Evolutionary conservation across 352 stramenopile genomes (phyloP).

Genomic region (Globisporangium spinosum): DNA sequence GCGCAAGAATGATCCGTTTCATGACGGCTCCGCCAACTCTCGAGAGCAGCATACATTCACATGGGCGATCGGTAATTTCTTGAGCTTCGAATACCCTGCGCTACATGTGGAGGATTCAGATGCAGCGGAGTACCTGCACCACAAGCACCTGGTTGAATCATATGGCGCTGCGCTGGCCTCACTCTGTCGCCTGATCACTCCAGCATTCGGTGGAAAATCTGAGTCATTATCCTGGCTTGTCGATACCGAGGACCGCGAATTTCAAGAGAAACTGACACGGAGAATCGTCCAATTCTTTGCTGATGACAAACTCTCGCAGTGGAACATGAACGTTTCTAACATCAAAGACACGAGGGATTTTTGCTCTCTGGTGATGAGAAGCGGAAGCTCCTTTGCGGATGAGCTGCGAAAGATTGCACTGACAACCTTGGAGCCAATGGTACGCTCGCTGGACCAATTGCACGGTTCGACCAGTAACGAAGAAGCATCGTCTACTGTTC

Average conservation of each 20-base stretch:
- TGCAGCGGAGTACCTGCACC: background rate
- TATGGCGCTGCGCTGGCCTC: conserved; percentile 16
- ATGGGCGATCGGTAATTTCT: conserved; percentile 36
- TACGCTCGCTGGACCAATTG: conserved; percentile 15
- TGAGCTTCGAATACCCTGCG: conserved; percentile 24
- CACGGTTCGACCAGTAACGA: background rate
- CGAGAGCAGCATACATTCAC: conserved; percentile 24
- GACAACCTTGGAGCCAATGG: conserved; percentile 19
- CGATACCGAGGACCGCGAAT: background rate
- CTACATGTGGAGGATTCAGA: background rate
- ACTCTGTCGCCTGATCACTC: conserved; percentile 13
- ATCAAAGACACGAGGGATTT: conserved; percentile 29
- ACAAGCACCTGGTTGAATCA: conserved; percentile 15
- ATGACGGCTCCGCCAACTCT: background rate
- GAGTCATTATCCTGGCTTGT: conserved; percentile 15
- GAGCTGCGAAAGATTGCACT: conserved; percentile 24
- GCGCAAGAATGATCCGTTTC: conserved; percentile 27
- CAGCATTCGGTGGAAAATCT: background rate
- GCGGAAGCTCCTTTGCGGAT: conserved; percentile 19
- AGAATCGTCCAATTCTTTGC: conserved; percentile 10
- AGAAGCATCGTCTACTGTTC: background rate
- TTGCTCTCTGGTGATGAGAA: conserved; percentile 20
- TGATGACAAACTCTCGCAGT: conserved; percentile 9
- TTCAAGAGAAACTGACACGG: conserved; percentile 1
- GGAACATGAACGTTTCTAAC: conserved; percentile 13